Percentiles rank a stretch among this genome's conserved stretches.
phyloP scores from a whole-genome alignment of 2,329 filamentous ascomycete genomes.

The Paecilomyces sp. region DNA sequence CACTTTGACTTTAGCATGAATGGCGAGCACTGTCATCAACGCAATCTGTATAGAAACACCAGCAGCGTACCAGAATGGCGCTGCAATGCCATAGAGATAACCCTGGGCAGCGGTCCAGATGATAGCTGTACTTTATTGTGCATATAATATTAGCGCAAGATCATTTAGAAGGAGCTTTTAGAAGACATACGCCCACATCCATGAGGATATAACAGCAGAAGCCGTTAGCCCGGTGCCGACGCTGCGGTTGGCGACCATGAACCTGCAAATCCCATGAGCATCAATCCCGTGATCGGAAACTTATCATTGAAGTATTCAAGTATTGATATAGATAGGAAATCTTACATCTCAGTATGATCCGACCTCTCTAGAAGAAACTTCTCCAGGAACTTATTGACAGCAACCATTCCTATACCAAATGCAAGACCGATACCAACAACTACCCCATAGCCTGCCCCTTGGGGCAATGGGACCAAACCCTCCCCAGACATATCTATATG shows the following conservation, averaged over 20 bases:
- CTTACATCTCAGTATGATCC: constrained; percentile 5
- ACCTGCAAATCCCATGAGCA: constrained; percentile 4
- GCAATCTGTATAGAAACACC: constrained; percentile 4
- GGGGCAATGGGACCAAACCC: neutral
- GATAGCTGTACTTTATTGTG: constrained; percentile 1
- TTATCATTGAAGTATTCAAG: neutral
- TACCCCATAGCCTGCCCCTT: constrained; percentile 4
- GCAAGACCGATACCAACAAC: constrained; percentile 4
- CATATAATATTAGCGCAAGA: neutral
- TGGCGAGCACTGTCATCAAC: constrained; percentile 5
- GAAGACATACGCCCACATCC: constrained; percentile 13
- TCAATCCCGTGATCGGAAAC: neutral
- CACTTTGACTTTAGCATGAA: constrained; percentile 6
- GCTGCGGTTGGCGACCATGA: constrained; percentile 16
- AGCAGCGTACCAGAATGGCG: constrained; percentile 5
- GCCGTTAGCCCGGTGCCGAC: constrained; percentile 17
- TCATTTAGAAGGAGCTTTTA: neutral
- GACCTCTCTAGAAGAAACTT: constrained; percentile 2
- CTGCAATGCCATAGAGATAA: constrained; percentile 4
- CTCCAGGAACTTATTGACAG: constrained; percentile 4
- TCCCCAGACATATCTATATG: constrained; percentile 1
- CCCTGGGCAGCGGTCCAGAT: constrained; percentile 5
- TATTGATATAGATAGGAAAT: neutral
- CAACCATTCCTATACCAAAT: constrained; percentile 5
- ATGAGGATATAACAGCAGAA: constrained; percentile 15